Evolutionary conservation across 352 stramenopile genomes (phyloP), one percentile per base, ranked within the genome.

Genomic region (Plasmopara muralis): DNA sequence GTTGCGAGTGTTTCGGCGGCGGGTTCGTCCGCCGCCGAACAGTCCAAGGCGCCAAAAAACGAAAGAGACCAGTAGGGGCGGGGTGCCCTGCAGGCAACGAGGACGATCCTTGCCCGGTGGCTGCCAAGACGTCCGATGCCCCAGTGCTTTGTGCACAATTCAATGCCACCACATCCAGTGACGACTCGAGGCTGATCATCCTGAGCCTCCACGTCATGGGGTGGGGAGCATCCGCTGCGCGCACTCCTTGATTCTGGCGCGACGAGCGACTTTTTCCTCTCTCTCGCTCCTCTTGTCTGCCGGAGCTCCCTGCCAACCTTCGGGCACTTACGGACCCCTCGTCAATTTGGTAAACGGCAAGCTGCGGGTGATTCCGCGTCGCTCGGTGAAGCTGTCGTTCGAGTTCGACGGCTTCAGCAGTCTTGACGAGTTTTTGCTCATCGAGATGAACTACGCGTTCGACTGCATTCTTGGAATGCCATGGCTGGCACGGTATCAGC

Each of bases 361-460:
- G 42, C 12, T 20, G 5, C 42, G 20, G 15, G 5, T 14, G 6
- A 12, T 8, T 7, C 6, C 28, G 13, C 43, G 25, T n/a, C 43
- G 43, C n/a, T 12, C 8, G 13, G 29, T 48, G 16, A 13, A 6
- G 28, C 8, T 48, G 15, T 4, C 29, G 5, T 48, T 38, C 28
- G 18, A 10, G 10, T 48, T 48, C 14, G 43, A 48, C 12, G 29
- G 5, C 2, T 38, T 48, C 43, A 3, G 13, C 5, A 48, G 43
- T 28, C 20, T 14, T 13, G 29, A 48, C 12, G 38, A 61, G 0
- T 61, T 70, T 39, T 8, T 64, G 20, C 20, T 67, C 14, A 50
- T 70, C 34, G 50, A 62, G 16, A 53, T 70, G 20, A 60, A 68
- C 33, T 60, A 65, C 39, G 47, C 38, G 4, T 70, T 62, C 29